Base-by-base conservation (phyloP, 148 eudicot species). In the Fagopyrum homotropicum region DNA sequence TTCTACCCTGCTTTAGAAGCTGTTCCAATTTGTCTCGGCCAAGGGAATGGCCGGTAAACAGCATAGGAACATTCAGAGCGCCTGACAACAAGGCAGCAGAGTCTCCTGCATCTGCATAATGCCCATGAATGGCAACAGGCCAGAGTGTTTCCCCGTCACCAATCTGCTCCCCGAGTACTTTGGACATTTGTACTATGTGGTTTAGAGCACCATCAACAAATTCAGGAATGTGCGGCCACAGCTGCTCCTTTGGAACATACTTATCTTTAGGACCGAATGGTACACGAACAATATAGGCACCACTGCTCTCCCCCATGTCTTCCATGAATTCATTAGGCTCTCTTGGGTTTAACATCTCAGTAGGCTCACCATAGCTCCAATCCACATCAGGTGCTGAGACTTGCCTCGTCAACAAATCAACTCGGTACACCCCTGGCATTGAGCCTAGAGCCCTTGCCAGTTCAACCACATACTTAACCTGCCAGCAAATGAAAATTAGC, bases 391-490 rank as follows among this genome's bases (percentile, higher is more conserved):
- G 86, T 9, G 88, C 86, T 78, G 93, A 75, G 61, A 93, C 85
- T 82, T 93, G 98, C 73, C 98, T 80, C 55, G 98, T 93, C 61
- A 93, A 84, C 45, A 93, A 86, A 81, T 93, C 96, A 52, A 93
- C 98, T 19, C 98, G 89, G 78, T 85, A 82, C 66, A 93, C 93
- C 57, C 96, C 98, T 69, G 87, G 87, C 88, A 83, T 90, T 57
- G 87, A 83, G 29, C 90, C 96, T 64, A 93, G 81, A 52, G 96
- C 96, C 81, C 89, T 79, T 35, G 98, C 98, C 68, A 93, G 91
- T 81, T 93, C 98, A 69, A 93, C 96, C 11, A 93, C 96, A 74
- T 93, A 93, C 78, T 93, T 93, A 47, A 93, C 96, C 94, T 92
- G 85, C 15, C 16, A 49, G 60, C 14, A 71, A 78, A 73, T 49